Evolutionary conservation across 2,329 filamentous ascomycete species (phyloP).

Genomic region (Hypoxylon sp.): DNA sequence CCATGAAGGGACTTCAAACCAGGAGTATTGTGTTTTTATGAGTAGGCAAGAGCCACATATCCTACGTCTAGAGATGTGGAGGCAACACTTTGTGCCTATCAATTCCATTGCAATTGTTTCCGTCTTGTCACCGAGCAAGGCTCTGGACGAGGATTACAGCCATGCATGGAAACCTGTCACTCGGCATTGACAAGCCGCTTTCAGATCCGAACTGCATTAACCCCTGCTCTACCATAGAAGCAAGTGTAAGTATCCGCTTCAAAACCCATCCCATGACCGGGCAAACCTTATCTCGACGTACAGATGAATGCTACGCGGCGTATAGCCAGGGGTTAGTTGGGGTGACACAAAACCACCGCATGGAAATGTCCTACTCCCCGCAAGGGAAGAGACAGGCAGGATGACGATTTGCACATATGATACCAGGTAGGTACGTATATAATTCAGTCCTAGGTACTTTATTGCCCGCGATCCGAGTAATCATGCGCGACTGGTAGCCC

Average conservation of each 20-base stretch:
- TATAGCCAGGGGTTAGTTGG: not conserved
- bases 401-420: slow-evolving; percentile 15
- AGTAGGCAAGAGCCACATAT: not conserved
- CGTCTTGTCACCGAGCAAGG: not conserved
- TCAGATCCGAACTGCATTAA: not conserved
- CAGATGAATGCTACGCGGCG: not conserved
- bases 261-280: not conserved
- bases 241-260: not conserved
- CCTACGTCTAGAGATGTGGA: slow-evolving; percentile 4
- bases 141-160: not conserved
- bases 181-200: not conserved
- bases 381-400: not conserved
- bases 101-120: slow-evolving; percentile 3
- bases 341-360: not conserved
- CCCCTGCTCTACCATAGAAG: not conserved
- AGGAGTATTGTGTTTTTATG: not conserved
- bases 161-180: not conserved
- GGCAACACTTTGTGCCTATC: slow-evolving; percentile 3
- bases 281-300: slow-evolving; percentile 15
- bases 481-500: not conserved
- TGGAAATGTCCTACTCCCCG: not conserved
- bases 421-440: no score
- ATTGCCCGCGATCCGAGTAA: not conserved
- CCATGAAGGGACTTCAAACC: slow-evolving; percentile 4
- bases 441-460: not conserved